phyloP scores from a whole-genome alignment of 805 yeast species.

The Clavispora vitiphila region DNA sequence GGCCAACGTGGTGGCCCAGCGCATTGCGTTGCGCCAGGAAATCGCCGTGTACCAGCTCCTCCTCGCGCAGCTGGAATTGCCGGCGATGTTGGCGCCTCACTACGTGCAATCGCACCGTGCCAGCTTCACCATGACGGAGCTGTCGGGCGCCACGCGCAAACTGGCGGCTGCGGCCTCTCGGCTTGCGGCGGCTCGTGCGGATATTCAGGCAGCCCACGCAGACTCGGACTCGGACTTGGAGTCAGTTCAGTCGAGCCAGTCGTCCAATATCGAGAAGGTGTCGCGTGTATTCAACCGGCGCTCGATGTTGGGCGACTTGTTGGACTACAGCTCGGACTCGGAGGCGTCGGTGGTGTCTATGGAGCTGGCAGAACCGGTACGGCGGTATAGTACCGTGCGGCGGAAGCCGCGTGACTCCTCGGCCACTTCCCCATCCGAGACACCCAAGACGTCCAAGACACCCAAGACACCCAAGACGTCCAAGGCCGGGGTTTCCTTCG shows the following conservation, averaged over 20 bases:
- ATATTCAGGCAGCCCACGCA: too few relatives aligned
- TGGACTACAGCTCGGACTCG: conserved; percentile 36
- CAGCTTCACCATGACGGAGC: neutral
- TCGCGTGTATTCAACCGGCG: conserved; percentile 27
- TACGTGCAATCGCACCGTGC: conserved; percentile 1
- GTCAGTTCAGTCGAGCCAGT: neutral
- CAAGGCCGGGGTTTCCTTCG: too few relatives aligned
- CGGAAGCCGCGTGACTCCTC: conserved; percentile 4
- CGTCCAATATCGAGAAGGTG: conserved; percentile 20
- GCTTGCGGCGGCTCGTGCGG: too few relatives aligned
- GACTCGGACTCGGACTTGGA: neutral
- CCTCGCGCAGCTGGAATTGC: conserved; percentile 11
- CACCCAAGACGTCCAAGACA: too few relatives aligned
- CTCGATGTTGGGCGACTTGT: conserved; percentile 41
- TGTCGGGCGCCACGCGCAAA: neutral
- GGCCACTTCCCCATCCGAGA: too few relatives aligned
- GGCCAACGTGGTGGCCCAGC: conserved; percentile 27
- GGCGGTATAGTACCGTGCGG: conserved; percentile 11
- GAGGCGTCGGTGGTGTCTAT: conserved; percentile 5
- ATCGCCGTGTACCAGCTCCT: conserved; percentile 28
- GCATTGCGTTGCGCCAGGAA: conserved; percentile 39
- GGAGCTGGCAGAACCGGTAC: conserved; percentile 1
- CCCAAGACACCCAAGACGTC: too few relatives aligned
- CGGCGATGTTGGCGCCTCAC: conserved; percentile 4
- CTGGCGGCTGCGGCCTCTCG: neutral